Percentiles rank a stretch among this genome's conserved stretches.
Conservation (phyloP, 208 protist species). For the Leishmania gerbilli region DNA sequence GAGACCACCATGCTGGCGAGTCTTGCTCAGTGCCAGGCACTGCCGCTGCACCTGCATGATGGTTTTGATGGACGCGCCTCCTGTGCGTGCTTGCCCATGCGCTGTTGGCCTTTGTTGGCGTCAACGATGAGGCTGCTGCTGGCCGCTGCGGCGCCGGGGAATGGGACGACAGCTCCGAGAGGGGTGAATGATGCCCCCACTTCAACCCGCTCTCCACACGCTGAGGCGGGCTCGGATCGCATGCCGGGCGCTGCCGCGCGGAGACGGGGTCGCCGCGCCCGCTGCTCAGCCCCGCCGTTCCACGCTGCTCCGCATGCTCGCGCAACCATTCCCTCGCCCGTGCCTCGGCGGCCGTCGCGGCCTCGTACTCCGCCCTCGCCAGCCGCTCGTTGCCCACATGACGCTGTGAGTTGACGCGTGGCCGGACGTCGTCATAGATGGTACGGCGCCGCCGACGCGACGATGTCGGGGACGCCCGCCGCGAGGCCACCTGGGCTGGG, state of each 20-base stretch:
- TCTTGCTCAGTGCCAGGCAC: background rate
- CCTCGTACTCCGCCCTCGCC: slow-evolving; percentile 17
- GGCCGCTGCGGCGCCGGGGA: background rate
- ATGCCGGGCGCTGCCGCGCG: background rate
- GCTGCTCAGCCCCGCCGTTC: background rate
- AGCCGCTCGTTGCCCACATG: background rate
- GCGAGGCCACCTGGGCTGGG: slow-evolving; percentile 9
- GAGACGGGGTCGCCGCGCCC: background rate
- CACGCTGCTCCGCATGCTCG: background rate
- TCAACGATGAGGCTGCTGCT: background rate
- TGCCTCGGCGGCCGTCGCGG: slow-evolving; percentile 10
- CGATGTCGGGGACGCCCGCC: background rate
- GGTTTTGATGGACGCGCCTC: background rate
- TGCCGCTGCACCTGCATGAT: background rate
- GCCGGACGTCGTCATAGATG: background rate
- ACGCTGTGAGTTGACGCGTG: slow-evolving; percentile 4
- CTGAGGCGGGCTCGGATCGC: slow-evolving; percentile 1
- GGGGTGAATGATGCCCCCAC: background rate
- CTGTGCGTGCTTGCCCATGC: background rate
- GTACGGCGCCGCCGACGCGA: background rate
- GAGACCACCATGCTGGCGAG: background rate
- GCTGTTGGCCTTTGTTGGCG: background rate
- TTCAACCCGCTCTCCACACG: slow-evolving; percentile 1
- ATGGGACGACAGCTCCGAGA: background rate
- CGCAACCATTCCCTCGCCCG: background rate